Evolutionary conservation across 306 rosid genomes (phyloP).

Genomic region (Comarum palustre): DNA sequence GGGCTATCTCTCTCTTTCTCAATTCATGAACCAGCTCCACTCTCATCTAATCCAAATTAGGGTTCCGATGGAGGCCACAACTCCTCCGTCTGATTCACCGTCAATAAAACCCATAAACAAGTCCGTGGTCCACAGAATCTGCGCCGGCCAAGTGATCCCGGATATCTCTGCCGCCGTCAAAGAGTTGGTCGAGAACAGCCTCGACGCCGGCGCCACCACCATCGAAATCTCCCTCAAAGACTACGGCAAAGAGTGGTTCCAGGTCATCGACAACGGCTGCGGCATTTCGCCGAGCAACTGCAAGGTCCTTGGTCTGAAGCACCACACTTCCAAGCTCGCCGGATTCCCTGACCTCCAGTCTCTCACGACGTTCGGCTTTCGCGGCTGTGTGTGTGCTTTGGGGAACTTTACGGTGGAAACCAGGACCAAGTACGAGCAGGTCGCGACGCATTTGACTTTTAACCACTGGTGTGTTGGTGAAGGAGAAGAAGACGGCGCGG

Average conservation of each 20-base stretch:
- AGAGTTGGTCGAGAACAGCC: slow-evolving; percentile 92
- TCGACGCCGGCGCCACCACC: slow-evolving; percentile 85
- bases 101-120: slow-evolving; percentile 63
- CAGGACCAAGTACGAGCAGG: slow-evolving; percentile 59
- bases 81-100: slow-evolving; percentile 40
- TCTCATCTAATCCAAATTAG: neutral
- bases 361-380: slow-evolving; percentile 80
- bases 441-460: slow-evolving; percentile 73
- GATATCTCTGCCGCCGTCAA: slow-evolving; percentile 98
- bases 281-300: slow-evolving; percentile 82
- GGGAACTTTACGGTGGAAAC: slow-evolving; percentile 78
- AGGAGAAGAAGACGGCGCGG: slow-evolving; percentile 78
- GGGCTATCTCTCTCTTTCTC: neutral
- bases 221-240: slow-evolving; percentile 71
- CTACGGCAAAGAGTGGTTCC: slow-evolving; percentile 73
- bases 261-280: slow-evolving; percentile 80
- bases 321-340: slow-evolving; percentile 76
- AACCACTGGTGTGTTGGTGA: slow-evolving; percentile 67
- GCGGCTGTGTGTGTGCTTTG: slow-evolving; percentile 82
- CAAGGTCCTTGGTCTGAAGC: slow-evolving; percentile 73
- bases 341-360: slow-evolving; percentile 90
- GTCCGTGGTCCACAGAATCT: slow-evolving; percentile 68
- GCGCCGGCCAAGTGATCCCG: slow-evolving; percentile 87
- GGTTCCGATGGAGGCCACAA: slow-evolving; percentile 39
- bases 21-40: too few relatives aligned